These are phyloP conservation scores for Trichoderma koningii DNA, from an alignment of 2,329 filamentous ascomycete genomes.

Conservation along the genomic window DNA sequence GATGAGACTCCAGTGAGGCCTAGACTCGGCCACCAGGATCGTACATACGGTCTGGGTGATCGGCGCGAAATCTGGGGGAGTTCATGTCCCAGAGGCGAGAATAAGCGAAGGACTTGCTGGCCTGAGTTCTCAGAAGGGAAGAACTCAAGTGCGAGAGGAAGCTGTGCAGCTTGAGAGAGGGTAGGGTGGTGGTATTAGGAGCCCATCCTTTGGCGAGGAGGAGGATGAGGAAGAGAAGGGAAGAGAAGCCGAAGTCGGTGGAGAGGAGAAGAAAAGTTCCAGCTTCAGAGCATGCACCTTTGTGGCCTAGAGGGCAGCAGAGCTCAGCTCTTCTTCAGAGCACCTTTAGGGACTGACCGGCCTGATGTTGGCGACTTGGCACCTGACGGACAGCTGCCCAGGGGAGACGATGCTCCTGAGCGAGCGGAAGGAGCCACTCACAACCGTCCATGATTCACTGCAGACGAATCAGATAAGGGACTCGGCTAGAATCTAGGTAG, in stretches of 20 bases:
- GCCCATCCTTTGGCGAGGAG: neutral
- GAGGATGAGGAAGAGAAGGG: slow-evolving; percentile 2
- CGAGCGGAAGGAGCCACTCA: neutral
- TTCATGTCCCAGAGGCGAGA: slow-evolving; percentile 26
- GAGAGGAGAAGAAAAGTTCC: neutral
- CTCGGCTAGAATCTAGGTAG: neutral
- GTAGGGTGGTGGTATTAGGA: neutral
- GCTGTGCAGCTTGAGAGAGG: slow-evolving; percentile 1
- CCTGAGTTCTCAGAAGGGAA: neutral
- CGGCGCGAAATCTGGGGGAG: slow-evolving; percentile 11
- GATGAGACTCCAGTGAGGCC: slow-evolving; percentile 18
- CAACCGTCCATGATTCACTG: slow-evolving; percentile 9
- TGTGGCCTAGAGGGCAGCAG: neutral
- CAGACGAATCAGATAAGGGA: neutral
- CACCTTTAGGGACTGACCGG: neutral
- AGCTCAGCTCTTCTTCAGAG: neutral
- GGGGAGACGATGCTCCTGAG: slow-evolving; percentile 7
- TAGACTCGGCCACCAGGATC: slow-evolving; percentile 26
- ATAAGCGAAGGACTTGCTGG: slow-evolving; percentile 7
- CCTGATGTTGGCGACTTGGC: neutral
- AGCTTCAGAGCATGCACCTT: neutral
- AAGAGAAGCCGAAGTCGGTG: slow-evolving; percentile 10
- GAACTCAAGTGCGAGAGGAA: neutral
- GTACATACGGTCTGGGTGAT: slow-evolving; percentile 21
- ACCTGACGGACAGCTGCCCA: slow-evolving; percentile 13